Evolutionary conservation across 2,329 filamentous ascomycete genomes (phyloP).

Genomic region (Trichoderma koningii): DNA sequence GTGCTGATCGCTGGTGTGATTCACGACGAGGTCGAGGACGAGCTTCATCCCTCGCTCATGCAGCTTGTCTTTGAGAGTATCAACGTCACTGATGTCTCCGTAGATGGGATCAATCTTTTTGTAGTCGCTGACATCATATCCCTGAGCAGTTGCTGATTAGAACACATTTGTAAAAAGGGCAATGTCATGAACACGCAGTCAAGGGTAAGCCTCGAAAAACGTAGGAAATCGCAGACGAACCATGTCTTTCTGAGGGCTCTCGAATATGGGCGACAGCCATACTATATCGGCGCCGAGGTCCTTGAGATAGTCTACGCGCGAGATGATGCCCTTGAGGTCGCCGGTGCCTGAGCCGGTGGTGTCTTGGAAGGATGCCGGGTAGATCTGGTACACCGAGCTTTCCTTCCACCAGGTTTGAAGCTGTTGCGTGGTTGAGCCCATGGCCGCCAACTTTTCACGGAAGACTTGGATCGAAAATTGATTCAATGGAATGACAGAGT

Average conservation of each 20-base stretch:
- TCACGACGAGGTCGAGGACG: conserved; percentile 72
- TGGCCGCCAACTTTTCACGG: conserved; percentile 24
- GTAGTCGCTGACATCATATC: conserved; percentile 73
- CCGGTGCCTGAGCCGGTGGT: conserved; percentile 58
- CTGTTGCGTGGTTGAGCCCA: conserved; percentile 34
- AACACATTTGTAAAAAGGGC: neutral
- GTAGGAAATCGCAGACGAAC: conserved; percentile 32
- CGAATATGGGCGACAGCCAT: conserved; percentile 54
- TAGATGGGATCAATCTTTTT: conserved; percentile 65
- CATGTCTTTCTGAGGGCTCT: conserved; percentile 66
- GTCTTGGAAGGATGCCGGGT: conserved; percentile 63
- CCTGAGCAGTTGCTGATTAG: conserved; percentile 38
- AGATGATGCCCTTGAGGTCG: conserved; percentile 60
- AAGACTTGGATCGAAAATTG: neutral
- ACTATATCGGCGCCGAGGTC: conserved; percentile 60
- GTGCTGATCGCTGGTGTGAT: conserved; percentile 65
- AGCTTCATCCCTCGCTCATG: conserved; percentile 68
- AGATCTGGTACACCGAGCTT: conserved; percentile 62
- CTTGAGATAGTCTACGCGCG: conserved; percentile 57
- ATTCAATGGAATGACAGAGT: neutral
- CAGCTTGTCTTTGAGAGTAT: conserved; percentile 60
- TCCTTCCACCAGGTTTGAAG: conserved; percentile 60
- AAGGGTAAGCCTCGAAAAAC: neutral
- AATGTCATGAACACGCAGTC: neutral
- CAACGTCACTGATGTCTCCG: conserved; percentile 68